Evolutionary conservation across 331 rosid species (phyloP).

Genomic region (Spiraea crenata): DNA sequence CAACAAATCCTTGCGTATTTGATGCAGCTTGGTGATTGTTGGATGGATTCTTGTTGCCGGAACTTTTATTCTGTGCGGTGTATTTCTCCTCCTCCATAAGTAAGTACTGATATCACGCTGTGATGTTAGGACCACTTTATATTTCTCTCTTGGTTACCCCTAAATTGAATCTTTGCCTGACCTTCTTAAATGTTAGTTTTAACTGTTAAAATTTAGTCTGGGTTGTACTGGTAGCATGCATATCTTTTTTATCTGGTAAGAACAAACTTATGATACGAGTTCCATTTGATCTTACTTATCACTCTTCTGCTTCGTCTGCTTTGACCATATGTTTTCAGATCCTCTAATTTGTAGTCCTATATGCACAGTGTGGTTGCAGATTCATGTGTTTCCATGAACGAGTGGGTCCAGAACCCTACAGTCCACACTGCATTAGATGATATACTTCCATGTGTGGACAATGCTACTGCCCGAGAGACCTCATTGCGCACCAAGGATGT

Average conservation of each 20-base stretch:
- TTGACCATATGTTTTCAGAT: neutral
- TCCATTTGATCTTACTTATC: neutral
- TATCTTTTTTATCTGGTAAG: neutral
- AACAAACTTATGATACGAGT: neutral
- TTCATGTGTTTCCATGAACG: slow-evolving; percentile 51
- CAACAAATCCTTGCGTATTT: neutral
- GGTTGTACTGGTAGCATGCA: no score
- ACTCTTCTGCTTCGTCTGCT: neutral
- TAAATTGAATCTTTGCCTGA: neutral
- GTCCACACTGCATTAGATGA: slow-evolving; percentile 42
- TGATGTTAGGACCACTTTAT: neutral
- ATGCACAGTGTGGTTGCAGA: slow-evolving; percentile 34
- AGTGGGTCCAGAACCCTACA: slow-evolving; percentile 41
- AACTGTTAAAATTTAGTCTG: no score
- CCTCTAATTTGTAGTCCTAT: slow-evolving; percentile 6
- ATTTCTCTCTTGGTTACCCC: neutral
- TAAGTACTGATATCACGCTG: slow-evolving; percentile 19
- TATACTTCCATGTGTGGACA: slow-evolving; percentile 44
- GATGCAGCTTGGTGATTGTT: slow-evolving; percentile 54
- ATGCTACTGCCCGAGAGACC: slow-evolving; percentile 43
- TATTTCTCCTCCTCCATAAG: slow-evolving; percentile 67
- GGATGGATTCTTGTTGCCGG: slow-evolving; percentile 96
- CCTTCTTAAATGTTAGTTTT: no score
- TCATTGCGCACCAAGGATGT: slow-evolving; percentile 23
- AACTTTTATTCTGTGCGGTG: slow-evolving; percentile 80